phyloP scores from a whole-genome alignment of 768 basidiomycete species.

The Termitomyces sp. region DNA sequence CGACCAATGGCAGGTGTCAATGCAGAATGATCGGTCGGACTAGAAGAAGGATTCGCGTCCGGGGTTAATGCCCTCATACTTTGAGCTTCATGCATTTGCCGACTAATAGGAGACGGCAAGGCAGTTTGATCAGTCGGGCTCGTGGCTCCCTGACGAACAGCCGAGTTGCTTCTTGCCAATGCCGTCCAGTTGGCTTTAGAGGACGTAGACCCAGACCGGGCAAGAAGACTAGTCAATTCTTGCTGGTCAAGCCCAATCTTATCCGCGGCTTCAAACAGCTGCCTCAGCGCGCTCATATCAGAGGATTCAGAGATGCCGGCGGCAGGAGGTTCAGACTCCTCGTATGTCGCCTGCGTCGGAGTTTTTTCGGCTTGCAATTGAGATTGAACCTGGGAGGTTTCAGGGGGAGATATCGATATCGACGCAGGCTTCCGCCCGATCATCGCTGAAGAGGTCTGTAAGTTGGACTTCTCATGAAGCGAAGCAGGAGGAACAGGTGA shows the following conservation, averaged over 20 bases:
- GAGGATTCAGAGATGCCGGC: constrained; percentile 24
- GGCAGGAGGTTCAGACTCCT: constrained; percentile 4
- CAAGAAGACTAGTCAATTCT: constrained; percentile 64
- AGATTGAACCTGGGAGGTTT: constrained; percentile 1
- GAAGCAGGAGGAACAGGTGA: constrained; percentile 26
- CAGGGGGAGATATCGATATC: constrained; percentile 16
- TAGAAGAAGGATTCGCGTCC: constrained; percentile 14
- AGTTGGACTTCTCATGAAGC: constrained; percentile 22
- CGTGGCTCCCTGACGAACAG: constrained; percentile 22
- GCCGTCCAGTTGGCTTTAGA: constrained; percentile 46
- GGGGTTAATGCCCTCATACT: constrained; percentile 12
- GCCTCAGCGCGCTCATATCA: constrained; percentile 37
- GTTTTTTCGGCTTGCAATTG: neutral
- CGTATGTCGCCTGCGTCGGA: constrained; percentile 9
- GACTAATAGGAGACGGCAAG: constrained; percentile 7
- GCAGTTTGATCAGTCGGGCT: constrained; percentile 20
- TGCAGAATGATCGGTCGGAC: constrained; percentile 20
- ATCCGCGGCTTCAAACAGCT: constrained; percentile 70
- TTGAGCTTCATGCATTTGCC: constrained; percentile 11
- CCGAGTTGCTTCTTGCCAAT: constrained; percentile 38
- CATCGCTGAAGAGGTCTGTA: constrained; percentile 16
- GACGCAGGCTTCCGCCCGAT: constrained; percentile 24
- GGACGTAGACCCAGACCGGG: constrained; percentile 63
- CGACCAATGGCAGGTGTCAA: constrained; percentile 9
- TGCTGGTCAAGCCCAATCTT: constrained; percentile 71